Conservation (phyloP, 2,329 filamentous ascomycete genomes). For the Laburnicola sp. region DNA sequence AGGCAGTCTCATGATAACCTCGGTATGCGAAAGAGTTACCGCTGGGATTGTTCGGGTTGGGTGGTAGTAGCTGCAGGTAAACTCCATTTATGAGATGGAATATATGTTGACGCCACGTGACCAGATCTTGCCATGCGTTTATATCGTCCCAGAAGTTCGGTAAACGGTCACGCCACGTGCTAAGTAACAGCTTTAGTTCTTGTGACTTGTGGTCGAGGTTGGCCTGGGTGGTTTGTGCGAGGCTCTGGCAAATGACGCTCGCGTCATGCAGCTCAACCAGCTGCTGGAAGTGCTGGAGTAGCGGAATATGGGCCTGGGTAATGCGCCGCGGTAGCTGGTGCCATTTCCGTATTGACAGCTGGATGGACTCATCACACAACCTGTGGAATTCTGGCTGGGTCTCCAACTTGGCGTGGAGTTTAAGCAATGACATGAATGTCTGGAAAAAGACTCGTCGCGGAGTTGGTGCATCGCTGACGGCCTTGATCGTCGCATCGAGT, state of each 20-base stretch:
- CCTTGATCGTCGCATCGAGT: slow-evolving; percentile 91
- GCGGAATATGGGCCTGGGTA: slow-evolving; percentile 91
- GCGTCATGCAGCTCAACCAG: slow-evolving; percentile 97
- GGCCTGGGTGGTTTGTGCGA: slow-evolving; percentile 77
- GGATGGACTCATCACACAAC: slow-evolving; percentile 94
- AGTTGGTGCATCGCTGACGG: slow-evolving; percentile 95
- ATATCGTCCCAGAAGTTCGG: slow-evolving; percentile 99
- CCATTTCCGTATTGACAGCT: slow-evolving; percentile 97
- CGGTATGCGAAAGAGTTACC: slow-evolving; percentile 95
- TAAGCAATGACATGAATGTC: slow-evolving; percentile 94
- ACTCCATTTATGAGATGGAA: slow-evolving; percentile 96
- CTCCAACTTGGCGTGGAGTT: slow-evolving; percentile 89
- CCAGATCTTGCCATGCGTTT: slow-evolving; percentile 97
- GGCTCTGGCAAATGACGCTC: slow-evolving; percentile 90
- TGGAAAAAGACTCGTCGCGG: slow-evolving; percentile 95
- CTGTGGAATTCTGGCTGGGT: slow-evolving; percentile 78
- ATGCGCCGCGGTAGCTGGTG: slow-evolving; percentile 93
- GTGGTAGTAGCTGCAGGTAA: slow-evolving; percentile 82
- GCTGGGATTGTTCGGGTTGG: slow-evolving; percentile 72
- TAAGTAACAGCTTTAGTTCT: slow-evolving; percentile 89
- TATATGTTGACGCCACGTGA: slow-evolving; percentile 99
- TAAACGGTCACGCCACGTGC: slow-evolving; percentile 91
- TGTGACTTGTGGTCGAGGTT: slow-evolving; percentile 95
- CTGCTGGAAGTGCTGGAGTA: slow-evolving; percentile 97
- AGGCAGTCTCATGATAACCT: slow-evolving; percentile 97